Percentiles rank a stretch among this genome's conserved stretches.
These are phyloP conservation scores for Ophiostoma sp. DNA, from an alignment of 2,329 filamentous ascomycete species.

Conservation along the genomic window DNA sequence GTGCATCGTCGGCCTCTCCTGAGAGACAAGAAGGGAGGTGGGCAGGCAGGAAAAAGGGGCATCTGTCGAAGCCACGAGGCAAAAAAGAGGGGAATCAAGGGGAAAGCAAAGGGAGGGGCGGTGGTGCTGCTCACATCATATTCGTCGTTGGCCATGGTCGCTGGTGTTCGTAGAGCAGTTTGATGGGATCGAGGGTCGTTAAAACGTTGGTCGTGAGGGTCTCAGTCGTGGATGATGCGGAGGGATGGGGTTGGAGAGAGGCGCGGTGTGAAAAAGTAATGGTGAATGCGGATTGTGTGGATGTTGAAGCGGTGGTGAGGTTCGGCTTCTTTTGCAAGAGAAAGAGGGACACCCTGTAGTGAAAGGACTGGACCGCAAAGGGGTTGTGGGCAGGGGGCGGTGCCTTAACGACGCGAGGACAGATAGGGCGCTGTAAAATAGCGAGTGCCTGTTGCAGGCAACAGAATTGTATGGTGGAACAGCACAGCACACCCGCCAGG, in stretches of 20 bases:
- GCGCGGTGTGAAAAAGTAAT: constrained; percentile 19
- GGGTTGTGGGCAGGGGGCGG: neutral
- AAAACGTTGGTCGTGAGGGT: constrained; percentile 4
- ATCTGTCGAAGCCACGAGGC: constrained; percentile 1
- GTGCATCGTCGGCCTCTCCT: neutral
- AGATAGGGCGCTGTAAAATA: constrained; percentile 5
- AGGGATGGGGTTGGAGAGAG: constrained; percentile 5
- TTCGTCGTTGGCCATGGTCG: constrained; percentile 95
- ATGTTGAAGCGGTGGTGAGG: constrained; percentile 13
- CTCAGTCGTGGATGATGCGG: constrained; percentile 16
- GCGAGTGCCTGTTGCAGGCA: neutral
- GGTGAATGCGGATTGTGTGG: constrained; percentile 21
- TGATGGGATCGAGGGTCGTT: neutral
- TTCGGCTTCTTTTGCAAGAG: constrained; percentile 9
- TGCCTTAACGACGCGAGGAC: neutral
- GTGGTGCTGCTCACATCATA: constrained; percentile 78
- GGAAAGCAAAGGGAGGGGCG: constrained; percentile 6
- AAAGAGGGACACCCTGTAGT: neutral
- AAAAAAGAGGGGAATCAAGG: constrained; percentile 13
- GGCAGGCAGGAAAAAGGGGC: constrained; percentile 9
- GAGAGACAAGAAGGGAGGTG: constrained; percentile 2
- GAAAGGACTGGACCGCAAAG: neutral
- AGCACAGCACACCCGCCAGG: neutral
- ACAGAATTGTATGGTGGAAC: neutral
- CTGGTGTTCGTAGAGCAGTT: constrained; percentile 4